Base-by-base conservation (phyloP, 2,329 filamentous ascomycete species). In the Colletotrichum zoysiae region DNA sequence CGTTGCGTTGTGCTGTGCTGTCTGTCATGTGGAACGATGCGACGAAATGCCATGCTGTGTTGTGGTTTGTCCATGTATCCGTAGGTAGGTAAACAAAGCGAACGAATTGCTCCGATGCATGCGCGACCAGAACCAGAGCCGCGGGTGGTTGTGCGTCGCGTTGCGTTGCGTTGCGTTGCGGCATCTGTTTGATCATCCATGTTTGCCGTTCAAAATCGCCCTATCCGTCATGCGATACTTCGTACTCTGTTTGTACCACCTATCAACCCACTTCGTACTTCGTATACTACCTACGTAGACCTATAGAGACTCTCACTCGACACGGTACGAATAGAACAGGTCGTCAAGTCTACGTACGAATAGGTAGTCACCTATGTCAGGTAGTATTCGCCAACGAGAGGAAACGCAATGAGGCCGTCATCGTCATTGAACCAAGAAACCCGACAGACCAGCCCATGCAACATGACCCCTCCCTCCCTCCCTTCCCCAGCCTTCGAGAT, bases 81-180 rank as follows among this genome's bases (percentile, higher is more conserved):
- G n/a, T n/a, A n/a, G n/a, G n/a, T n/a, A n/a, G n/a, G n/a, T 46
- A 71, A 71, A 71, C 58, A 68, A 67, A 68, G 48, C 64, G 12
- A 30, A 35, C 30, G 30, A 30, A 30, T 30, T 50, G 44, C 26
- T 20, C 58, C 30, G 64, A 67, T 61, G 67, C 56, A 67, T 61
- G 67, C 56, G 63, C 64, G 14, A 38, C 35, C 38, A 14, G 12
- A 42, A 23, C 44, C 46, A 61, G 58, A 61, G 42, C 44, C 57
- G 65, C 65, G 51, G 60, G 66, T 65, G 61, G 58, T 46, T 42
- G 46, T 12, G 35, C 51, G 66, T 69, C 65, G 30, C 57, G 51
- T 51, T 55, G 46, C 50, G 50, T 30, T n/a, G n/a, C 62, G 48
- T 26, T 26, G 53, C 62, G 11, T 38, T 11, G 35, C 35, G 38